These are phyloP conservation scores for Vaccinium corymbosum DNA, from an alignment of 148 eudicot genomes.

Conservation along the genomic window DNA sequence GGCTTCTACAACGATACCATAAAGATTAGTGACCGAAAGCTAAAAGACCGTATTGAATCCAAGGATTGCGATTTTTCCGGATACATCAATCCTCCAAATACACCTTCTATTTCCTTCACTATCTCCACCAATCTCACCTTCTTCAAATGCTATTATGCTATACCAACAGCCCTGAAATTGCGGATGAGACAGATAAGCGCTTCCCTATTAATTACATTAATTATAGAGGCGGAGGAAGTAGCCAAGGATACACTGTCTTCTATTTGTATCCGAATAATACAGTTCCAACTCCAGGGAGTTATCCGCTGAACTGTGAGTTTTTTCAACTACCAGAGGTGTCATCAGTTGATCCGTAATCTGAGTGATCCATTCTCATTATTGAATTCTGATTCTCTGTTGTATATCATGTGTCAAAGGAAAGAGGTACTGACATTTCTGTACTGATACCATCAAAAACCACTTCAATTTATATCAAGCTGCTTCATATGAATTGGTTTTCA, in stretches of 20 bases:
- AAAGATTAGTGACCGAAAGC: not conserved
- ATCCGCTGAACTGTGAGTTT: not conserved
- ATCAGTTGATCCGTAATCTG: not conserved
- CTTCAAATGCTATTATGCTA: slow-evolving; percentile 31
- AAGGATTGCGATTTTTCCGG: not conserved
- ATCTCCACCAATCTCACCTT: slow-evolving; percentile 10
- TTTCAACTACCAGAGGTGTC: slow-evolving; percentile 3
- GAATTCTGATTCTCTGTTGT: not conserved
- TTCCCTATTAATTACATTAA: too few relatives aligned
- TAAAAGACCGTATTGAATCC: not conserved
- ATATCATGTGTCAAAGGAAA: too few relatives aligned
- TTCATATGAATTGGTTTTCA: too few relatives aligned
- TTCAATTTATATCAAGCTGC: too few relatives aligned
- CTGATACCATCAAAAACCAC: too few relatives aligned
- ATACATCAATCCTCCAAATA: too few relatives aligned
- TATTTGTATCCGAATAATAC: not conserved
- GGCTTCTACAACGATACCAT: not conserved
- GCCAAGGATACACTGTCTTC: not conserved
- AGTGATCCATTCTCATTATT: slow-evolving; percentile 2
- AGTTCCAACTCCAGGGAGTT: not conserved
- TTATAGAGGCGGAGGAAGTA: not conserved
- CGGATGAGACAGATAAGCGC: too few relatives aligned
- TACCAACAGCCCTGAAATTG: not conserved
- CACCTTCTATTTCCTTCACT: slow-evolving; percentile 12
- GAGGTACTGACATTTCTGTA: not conserved